phyloP scores from a whole-genome alignment of 2,329 filamentous ascomycete genomes.

The Ophioceras dolichostomum region DNA sequence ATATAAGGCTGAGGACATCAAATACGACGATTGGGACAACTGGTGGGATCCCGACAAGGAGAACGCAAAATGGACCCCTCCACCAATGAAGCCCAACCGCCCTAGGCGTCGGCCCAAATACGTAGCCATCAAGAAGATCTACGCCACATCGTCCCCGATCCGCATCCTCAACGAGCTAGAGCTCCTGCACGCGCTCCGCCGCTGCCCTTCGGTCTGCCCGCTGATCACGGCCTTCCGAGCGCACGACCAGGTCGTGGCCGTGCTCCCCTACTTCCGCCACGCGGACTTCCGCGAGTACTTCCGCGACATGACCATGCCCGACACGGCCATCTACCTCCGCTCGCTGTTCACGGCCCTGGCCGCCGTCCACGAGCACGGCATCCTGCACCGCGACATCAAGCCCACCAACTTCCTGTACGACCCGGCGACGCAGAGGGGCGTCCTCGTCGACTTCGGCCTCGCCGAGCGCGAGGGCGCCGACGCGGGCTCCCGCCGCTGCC shows the following conservation, averaged over 20 bases:
- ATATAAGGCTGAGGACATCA: constrained; percentile 92
- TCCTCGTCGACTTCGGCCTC: constrained; percentile 97
- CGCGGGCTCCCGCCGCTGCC: constrained; percentile 51
- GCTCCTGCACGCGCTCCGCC: constrained; percentile 73
- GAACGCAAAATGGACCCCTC: constrained; percentile 54
- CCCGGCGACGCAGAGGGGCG: constrained; percentile 64
- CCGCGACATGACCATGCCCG: constrained; percentile 70
- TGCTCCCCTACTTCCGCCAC: constrained; percentile 92
- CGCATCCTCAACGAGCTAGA: constrained; percentile 96
- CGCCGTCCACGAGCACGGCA: constrained; percentile 71
- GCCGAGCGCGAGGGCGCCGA: constrained; percentile 76
- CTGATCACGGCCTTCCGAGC: constrained; percentile 94
- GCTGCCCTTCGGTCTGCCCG: constrained; percentile 78
- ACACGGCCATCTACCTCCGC: constrained; percentile 82
- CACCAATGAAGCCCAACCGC: constrained; percentile 43
- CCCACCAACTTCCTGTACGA: constrained; percentile 97
- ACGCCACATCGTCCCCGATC: constrained; percentile 88
- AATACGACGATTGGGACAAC: constrained; percentile 74
- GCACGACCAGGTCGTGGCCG: constrained; percentile 87
- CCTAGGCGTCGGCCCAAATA: constrained; percentile 66
- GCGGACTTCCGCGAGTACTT: constrained; percentile 94
- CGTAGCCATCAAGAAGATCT: constrained; percentile 98
- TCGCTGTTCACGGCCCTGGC: constrained; percentile 77
- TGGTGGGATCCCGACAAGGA: constrained; percentile 70
- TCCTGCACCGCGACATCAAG: constrained; percentile 92